phyloP scores from a whole-genome alignment of 768 basidiomycete species.

The Leccinum arenicola region DNA sequence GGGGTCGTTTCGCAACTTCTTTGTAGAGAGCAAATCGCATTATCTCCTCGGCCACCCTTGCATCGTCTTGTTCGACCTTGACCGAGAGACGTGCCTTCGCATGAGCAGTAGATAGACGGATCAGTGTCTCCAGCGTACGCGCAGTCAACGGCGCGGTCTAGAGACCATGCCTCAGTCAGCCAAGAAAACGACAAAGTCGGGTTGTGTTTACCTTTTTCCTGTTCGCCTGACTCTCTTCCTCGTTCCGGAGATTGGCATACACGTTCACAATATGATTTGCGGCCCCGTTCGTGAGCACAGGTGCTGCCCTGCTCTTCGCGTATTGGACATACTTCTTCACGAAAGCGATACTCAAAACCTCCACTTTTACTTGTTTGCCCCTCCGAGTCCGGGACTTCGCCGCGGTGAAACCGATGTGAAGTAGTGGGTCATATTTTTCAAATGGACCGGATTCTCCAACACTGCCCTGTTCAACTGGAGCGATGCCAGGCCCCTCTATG shows the following conservation, averaged over 20 bases:
- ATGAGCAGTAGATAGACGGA: conserved; percentile 96
- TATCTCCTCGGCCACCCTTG: conserved; percentile 88
- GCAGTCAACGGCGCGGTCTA: conserved; percentile 97
- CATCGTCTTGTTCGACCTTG: conserved; percentile 83
- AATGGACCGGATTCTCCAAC: conserved; percentile 63
- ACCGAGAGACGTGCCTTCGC: conserved; percentile 90
- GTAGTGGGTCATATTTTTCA: conserved; percentile 93
- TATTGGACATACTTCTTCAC: conserved; percentile 99
- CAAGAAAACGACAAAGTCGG: background rate
- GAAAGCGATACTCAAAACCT: conserved; percentile 89
- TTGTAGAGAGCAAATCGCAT: conserved; percentile 97
- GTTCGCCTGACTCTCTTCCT: conserved; percentile 80
- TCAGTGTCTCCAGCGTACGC: conserved; percentile 96
- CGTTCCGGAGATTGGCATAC: conserved; percentile 89
- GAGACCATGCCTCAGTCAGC: conserved; percentile 13
- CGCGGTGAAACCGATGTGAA: conserved; percentile 78
- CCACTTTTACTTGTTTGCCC: conserved; percentile 61
- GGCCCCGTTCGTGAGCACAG: conserved; percentile 86
- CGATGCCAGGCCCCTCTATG: conserved; percentile 69
- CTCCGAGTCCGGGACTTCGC: conserved; percentile 50
- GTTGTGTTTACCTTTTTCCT: conserved; percentile 65
- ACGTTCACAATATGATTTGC: conserved; percentile 92
- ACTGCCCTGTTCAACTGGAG: conserved; percentile 37
- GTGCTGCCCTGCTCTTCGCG: conserved; percentile 84
- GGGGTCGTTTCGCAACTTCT: conserved; percentile 82